Conservation (phyloP, 192 early-diverging fungal genomes). For the Rhizophagus prolifer region DNA sequence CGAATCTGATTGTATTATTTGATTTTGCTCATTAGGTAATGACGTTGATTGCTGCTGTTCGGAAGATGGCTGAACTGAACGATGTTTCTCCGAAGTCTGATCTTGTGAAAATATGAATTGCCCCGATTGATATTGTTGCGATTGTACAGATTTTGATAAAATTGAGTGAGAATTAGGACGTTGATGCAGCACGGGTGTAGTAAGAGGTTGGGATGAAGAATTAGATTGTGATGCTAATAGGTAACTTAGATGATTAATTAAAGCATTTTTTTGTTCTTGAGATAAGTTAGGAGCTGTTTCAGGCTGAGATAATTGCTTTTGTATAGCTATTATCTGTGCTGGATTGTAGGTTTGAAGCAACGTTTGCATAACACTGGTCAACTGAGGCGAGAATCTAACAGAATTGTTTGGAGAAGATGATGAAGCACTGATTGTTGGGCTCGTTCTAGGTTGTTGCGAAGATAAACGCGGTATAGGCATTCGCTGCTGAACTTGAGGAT, state of each 20-base stretch:
- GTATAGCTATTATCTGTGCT: constrained; percentile 21
- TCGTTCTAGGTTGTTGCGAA: background rate
- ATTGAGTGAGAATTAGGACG: background rate
- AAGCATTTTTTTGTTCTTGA: constrained; percentile 23
- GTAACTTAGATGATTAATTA: constrained; percentile 17
- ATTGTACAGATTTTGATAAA: background rate
- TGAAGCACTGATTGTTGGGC: background rate
- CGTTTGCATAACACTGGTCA: constrained; percentile 28
- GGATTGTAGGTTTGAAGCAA: constrained; percentile 27
- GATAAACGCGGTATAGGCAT: constrained; percentile 1
- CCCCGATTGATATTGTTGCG: background rate
- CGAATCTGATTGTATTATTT: background rate
- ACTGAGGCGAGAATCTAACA: background rate
- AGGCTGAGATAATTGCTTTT: constrained; percentile 16
- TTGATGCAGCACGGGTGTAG: background rate
- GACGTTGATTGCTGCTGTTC: background rate
- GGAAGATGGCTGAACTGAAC: background rate
- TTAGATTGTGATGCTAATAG: constrained; percentile 1
- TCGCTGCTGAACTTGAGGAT: constrained; percentile 5
- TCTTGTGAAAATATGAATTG: background rate
- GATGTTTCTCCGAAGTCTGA: background rate
- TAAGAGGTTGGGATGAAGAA: background rate
- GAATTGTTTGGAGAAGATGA: background rate
- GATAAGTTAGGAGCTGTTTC: background rate
- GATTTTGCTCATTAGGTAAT: background rate